Conservation (phyloP, 208 protist genomes). For the Dictyostelium gargantuum region DNA sequence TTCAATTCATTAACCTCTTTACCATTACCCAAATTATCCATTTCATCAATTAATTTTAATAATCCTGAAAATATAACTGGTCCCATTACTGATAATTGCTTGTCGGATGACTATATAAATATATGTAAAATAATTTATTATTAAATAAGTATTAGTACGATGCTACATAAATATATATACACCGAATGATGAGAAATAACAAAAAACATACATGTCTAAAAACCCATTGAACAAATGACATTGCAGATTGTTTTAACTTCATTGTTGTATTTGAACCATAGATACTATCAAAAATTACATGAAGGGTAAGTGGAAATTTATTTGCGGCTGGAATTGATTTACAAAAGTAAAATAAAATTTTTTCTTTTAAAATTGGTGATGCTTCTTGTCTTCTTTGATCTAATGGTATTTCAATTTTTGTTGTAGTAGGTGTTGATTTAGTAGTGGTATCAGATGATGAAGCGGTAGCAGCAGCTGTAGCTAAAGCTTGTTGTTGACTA, state of each 20-base stretch:
- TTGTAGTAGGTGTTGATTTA: not conserved
- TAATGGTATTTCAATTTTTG: not conserved
- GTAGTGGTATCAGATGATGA: not conserved
- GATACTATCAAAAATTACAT: slow-evolving; percentile 57
- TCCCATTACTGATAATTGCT: not conserved
- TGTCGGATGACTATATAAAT: too few species aligned
- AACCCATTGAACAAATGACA: slow-evolving; percentile 67
- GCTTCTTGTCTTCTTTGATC: not conserved
- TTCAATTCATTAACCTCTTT: slow-evolving; percentile 51
- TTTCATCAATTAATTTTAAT: slow-evolving; percentile 27
- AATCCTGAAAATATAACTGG: slow-evolving; percentile 13
- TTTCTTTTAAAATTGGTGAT: not conserved
- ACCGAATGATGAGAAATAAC: not conserved
- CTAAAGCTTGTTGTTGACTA: not conserved
- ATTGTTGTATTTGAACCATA: slow-evolving; percentile 23
- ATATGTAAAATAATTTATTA: too few species aligned
- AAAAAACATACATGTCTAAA: too few species aligned
- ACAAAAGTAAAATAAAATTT: slow-evolving; percentile 7
- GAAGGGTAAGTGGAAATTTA: slow-evolving; percentile 42
- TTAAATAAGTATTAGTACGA: too few species aligned
- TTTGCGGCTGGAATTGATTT: slow-evolving; percentile 33
- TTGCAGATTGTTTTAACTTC: slow-evolving; percentile 44
- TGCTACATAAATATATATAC: too few species aligned
- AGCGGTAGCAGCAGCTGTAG: too few species aligned
- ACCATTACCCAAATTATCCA: not conserved